Evolutionary conservation across 164 flowering plant genomes (phyloP).

Genomic region (Magnolia officinalis): DNA sequence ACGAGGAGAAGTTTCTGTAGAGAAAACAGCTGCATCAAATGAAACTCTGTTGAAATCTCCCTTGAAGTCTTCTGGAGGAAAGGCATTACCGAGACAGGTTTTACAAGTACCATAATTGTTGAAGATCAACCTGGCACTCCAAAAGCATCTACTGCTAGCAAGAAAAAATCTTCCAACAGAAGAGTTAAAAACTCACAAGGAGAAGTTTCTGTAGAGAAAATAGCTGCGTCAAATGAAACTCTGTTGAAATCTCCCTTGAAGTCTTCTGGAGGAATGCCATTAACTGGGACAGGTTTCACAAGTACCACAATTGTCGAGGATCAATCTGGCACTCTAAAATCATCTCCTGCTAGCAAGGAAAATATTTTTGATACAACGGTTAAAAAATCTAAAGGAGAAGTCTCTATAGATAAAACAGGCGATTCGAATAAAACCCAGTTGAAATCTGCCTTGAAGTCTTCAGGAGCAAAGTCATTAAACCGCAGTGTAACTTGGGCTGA

Average conservation of each 20-base stretch:
- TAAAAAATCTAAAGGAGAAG: slow-evolving; percentile 19
- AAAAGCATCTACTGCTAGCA: slow-evolving; percentile 21
- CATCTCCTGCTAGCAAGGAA: slow-evolving; percentile 14
- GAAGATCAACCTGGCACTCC: slow-evolving; percentile 46
- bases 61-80: neutral
- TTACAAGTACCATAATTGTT: slow-evolving; percentile 52
- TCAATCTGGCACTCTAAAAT: slow-evolving; percentile 41
- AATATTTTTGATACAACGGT: slow-evolving; percentile 12
- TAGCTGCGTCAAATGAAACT: neutral
- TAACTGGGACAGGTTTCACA: slow-evolving; percentile 42
- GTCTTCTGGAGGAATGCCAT: neutral
- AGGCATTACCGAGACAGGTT: slow-evolving; percentile 36
- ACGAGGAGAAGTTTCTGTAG: slow-evolving; percentile 8
- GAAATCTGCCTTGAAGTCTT: slow-evolving; percentile 59
- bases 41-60: slow-evolving; percentile 1
- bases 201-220: neutral
- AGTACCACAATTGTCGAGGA: slow-evolving; percentile 56
- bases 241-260: neutral
- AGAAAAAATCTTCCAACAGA: slow-evolving; percentile 8
- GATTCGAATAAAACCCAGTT: slow-evolving; percentile 23
- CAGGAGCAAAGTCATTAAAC: slow-evolving; percentile 39
- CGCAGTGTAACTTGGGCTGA: slow-evolving; percentile 90
- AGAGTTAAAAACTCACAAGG: slow-evolving; percentile 21
- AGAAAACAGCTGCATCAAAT: neutral
- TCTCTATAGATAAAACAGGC: slow-evolving; percentile 6